These are phyloP conservation scores for Tolypocladium pustulatum DNA, from an alignment of 2,329 filamentous ascomycete genomes.

Conservation along the genomic window DNA sequence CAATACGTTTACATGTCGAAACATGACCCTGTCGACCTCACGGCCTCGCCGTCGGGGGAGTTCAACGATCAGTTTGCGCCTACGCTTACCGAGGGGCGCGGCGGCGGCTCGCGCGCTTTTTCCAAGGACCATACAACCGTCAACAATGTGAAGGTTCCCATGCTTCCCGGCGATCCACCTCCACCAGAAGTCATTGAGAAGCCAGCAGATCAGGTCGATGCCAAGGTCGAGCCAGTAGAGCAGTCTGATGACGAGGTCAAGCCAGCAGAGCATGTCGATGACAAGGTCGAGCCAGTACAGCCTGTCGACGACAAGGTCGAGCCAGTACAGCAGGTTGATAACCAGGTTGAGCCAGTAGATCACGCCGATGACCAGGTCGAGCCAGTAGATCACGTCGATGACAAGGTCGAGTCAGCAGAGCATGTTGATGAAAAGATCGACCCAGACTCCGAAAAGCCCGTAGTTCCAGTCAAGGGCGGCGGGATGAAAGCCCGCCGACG, in stretches of 20 bases:
- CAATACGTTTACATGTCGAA: slow-evolving; percentile 13
- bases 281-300: too few relatives aligned
- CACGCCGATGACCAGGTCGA: too few relatives aligned
- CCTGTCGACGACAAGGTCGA: too few relatives aligned
- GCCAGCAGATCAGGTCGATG: neutral
- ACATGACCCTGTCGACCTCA: neutral
- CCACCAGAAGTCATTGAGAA: neutral
- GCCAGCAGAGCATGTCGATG: too few relatives aligned
- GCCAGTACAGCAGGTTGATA: too few relatives aligned
- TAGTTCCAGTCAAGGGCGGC: too few relatives aligned
- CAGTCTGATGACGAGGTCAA: neutral
- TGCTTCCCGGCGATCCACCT: neutral
- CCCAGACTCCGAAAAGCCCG: too few relatives aligned
- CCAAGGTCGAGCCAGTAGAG: neutral
- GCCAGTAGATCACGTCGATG: too few relatives aligned
- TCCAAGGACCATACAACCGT: neutral
- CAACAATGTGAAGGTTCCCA: neutral
- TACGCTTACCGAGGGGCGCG: neutral
- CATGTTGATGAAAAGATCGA: too few relatives aligned
- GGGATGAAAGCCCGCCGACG: too few relatives aligned
- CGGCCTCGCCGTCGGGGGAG: neutral
- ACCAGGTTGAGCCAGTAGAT: too few relatives aligned
- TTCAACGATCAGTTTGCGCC: neutral
- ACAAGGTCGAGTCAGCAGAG: too few relatives aligned
- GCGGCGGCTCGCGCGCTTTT: neutral